Evolutionary conservation across 2,329 filamentous ascomycete species (phyloP).

Genomic region (Scorias spongiosa): DNA sequence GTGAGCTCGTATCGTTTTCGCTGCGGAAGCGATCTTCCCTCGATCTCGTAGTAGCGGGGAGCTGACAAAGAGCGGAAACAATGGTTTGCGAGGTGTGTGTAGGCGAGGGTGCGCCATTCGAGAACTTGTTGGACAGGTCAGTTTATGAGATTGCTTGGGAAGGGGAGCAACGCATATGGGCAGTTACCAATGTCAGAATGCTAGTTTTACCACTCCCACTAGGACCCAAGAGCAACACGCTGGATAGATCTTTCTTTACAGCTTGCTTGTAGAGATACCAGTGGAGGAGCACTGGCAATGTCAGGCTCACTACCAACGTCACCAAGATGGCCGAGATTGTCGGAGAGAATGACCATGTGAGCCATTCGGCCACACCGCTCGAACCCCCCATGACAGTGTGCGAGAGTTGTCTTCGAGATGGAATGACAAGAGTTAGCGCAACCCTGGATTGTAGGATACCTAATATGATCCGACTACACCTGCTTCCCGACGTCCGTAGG

Average conservation of each 20-base stretch:
- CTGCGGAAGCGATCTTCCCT: slow-evolving; percentile 50
- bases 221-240: slow-evolving; percentile 66
- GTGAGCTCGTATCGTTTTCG: slow-evolving; percentile 44
- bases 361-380: slow-evolving; percentile 18
- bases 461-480: no score
- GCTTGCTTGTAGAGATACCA: slow-evolving; percentile 54
- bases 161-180: background rate
- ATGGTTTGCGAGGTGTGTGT: slow-evolving; percentile 51
- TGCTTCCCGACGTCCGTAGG: no score
- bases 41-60: slow-evolving; percentile 37
- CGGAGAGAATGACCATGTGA: slow-evolving; percentile 32
- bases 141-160: background rate
- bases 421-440: no score
- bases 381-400: background rate
- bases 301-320: slow-evolving; percentile 54
- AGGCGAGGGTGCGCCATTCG: slow-evolving; percentile 38
- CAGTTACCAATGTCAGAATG: slow-evolving; percentile 57
- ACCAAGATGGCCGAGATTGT: slow-evolving; percentile 41
- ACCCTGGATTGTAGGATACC: no score
- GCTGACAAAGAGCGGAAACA: slow-evolving; percentile 39
- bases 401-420: no score
- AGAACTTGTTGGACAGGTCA: slow-evolving; percentile 21
- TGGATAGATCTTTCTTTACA: slow-evolving; percentile 24
- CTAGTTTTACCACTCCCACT: slow-evolving; percentile 77
- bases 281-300: slow-evolving; percentile 66